Base-by-base conservation (phyloP, 345 rosid species). In the Syzygium aqueum region DNA sequence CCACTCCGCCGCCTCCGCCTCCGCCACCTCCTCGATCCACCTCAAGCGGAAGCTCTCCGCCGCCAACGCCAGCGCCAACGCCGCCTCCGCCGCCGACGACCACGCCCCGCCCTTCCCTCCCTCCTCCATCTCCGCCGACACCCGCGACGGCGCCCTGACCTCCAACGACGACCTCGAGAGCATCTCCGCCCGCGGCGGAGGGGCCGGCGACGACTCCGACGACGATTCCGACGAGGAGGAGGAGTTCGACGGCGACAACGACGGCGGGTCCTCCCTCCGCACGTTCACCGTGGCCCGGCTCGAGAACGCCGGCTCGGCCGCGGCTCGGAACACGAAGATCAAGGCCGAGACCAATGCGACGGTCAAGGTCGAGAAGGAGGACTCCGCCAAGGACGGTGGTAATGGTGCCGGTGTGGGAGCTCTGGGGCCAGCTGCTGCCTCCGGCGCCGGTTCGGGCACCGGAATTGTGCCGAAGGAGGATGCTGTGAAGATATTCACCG, bases 1-100 rank as follows among this genome's bases (percentile, higher is more conserved):
- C 82, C 98, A 98, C 89, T 97, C 99, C 28, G 99, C 99, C 84
- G 99, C 99, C 61, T 96, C 99, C 84, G 99, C 99, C 80, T 96
- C 98, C 84, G 99, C 95, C 92, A 93, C 98, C 63, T 96, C 99
- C 51, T 98, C 98, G 53, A 92, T 95, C 91, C 99, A 94, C 89
- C 89, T 85, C 93, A 96, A 98, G 90, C 98, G 99, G 88, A 96
- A 96, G 91, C 94, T 96, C 14, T 96, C 93, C 5, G 95, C 94
- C 14, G 94, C 97, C 52, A 97, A 95, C 22, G 98, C 94, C 1
- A 90, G 92, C 86, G 92, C 94, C 5, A 96, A 92, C 0, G 92
- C 93, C 59, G 91, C 94, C 3, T 95, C 93, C 3, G 95, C 94
- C 10, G 94, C 97, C 43, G 96, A 94, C 12, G 97, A 95, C 63